Conservation (phyloP, 2,329 filamentous ascomycete genomes). For the Aspergillus fijiensis region DNA sequence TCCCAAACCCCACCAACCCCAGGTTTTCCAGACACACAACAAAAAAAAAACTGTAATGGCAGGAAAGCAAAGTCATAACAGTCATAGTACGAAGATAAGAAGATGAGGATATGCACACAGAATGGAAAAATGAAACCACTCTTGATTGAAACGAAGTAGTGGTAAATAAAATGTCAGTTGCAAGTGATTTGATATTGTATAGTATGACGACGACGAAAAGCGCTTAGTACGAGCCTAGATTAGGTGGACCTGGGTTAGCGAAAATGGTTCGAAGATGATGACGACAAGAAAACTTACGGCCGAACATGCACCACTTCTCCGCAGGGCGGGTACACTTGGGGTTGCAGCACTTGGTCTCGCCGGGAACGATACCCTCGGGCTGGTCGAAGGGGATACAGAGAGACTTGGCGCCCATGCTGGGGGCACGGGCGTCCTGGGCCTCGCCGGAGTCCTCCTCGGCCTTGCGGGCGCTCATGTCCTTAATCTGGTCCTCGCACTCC, state of each 20-base stretch:
- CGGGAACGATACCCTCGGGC: constrained; percentile 73
- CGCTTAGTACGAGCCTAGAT: constrained; percentile 31
- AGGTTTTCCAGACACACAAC: not conserved
- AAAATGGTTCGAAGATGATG: not conserved
- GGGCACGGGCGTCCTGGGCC: constrained; percentile 69
- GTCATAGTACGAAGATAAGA: constrained; percentile 10
- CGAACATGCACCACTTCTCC: constrained; percentile 91
- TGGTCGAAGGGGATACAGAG: constrained; percentile 82
- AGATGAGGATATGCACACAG: constrained; percentile 1
- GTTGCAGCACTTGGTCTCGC: constrained; percentile 88
- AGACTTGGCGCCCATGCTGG: constrained; percentile 74
- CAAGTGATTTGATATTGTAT: not conserved
- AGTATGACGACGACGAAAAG: not conserved
- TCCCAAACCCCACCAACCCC: not conserved
- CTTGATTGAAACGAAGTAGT: not conserved
- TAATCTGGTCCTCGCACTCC: constrained; percentile 91
- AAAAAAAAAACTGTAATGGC: constrained; percentile 3
- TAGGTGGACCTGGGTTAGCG: constrained; percentile 7
- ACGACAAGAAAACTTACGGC: constrained; percentile 53
- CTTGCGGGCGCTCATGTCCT: constrained; percentile 81
- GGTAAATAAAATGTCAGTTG: not conserved
- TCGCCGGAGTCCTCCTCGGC: constrained; percentile 61
- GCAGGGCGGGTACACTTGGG: constrained; percentile 77
- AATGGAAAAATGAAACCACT: not conserved
- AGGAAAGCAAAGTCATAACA: constrained; percentile 14